phyloP scores from a whole-genome alignment of 2,329 filamentous ascomycete species.

The Penicillium thymicola region DNA sequence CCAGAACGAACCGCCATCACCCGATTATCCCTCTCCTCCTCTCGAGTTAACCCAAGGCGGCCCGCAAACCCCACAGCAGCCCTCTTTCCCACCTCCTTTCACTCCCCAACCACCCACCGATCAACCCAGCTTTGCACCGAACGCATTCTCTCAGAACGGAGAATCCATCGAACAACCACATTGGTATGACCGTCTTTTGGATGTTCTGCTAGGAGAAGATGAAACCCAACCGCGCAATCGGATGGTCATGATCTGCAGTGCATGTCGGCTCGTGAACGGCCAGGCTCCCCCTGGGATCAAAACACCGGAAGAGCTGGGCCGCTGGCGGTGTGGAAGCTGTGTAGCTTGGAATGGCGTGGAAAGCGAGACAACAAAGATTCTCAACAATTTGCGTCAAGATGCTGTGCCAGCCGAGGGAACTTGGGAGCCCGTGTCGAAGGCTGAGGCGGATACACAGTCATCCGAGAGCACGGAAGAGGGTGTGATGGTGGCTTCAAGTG shows the following conservation, averaged over 20 bases:
- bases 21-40: constrained; percentile 32
- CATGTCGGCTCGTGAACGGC: constrained; percentile 87
- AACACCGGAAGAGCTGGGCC: constrained; percentile 72
- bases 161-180: constrained; percentile 50
- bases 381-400: constrained; percentile 57
- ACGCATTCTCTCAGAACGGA: constrained; percentile 41
- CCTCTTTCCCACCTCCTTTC: constrained; percentile 8
- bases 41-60: constrained; percentile 18
- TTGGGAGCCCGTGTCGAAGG: constrained; percentile 24
- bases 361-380: constrained; percentile 69
- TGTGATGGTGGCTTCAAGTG: constrained; percentile 26
- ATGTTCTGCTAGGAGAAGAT: constrained; percentile 89
- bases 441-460: constrained; percentile 16
- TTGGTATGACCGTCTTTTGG: constrained; percentile 94
- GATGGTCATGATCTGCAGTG: constrained; percentile 76
- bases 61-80: constrained; percentile 13
- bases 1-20: constrained; percentile 14
- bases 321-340: constrained; percentile 88
- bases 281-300: constrained; percentile 87
- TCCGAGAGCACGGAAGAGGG: constrained; percentile 26
- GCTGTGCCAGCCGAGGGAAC: constrained; percentile 15
- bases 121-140: constrained; percentile 47
- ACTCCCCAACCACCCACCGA: constrained; percentile 28
- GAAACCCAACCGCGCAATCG: constrained; percentile 90
- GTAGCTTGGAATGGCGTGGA: constrained; percentile 76